Evolutionary conservation across 2,329 filamentous ascomycete genomes (phyloP), one percentile per base, ranked within the genome.

Genomic region (Neopestalotiopsis rosae): DNA sequence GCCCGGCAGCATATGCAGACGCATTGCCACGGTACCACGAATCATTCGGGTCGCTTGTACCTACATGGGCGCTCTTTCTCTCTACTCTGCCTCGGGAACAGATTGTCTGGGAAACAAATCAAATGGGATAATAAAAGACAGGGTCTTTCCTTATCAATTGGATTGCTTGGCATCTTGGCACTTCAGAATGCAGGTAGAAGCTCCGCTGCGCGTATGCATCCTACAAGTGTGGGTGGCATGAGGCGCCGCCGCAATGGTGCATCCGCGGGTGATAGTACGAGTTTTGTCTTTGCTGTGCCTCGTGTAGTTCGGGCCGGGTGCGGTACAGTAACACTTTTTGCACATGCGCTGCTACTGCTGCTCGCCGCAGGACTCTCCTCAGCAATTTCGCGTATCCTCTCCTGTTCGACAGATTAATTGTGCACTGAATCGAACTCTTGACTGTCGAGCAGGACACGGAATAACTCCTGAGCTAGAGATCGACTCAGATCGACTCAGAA

Each of bases 121-220:
- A 71, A 62, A 74, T 75, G 73, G 64, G 70, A 74, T 72, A 74
- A 74, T 73, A 69, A 17, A 12, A 59, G 52, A 42, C 40, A 67
- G 38, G 65, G 52, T 57, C 28, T 49, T 28, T 49, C 56, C 52
- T 67, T 67, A 67, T 67, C 65, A 61, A 61, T 40, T 61, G 59
- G 59, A 20, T 38, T 61, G 28, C 57, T 64, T 52, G 61, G 61
- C 38, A 28, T 24, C 61, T 64, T 64, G 61, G 61, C 59, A 38
- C 10, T 14, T 59, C 34, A 30, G 10, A 52, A 61, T 61, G 14
- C 61, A 64, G 61, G 61, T 49, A 49, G 24, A 28, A 64, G 61
- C 24, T 64, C 61, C 61, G 61, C 34, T 38, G 34, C 34, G 6
- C 34, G 34, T 10, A 38, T 38, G 34, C 57, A 30, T 61, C 57